A percentile compares a stretch with the other conserved stretches of the same genome.
phyloP scores from a whole-genome alignment of 495 filamentous ascomycete species.

The Pseudoneurospora amorphoporcata region DNA sequence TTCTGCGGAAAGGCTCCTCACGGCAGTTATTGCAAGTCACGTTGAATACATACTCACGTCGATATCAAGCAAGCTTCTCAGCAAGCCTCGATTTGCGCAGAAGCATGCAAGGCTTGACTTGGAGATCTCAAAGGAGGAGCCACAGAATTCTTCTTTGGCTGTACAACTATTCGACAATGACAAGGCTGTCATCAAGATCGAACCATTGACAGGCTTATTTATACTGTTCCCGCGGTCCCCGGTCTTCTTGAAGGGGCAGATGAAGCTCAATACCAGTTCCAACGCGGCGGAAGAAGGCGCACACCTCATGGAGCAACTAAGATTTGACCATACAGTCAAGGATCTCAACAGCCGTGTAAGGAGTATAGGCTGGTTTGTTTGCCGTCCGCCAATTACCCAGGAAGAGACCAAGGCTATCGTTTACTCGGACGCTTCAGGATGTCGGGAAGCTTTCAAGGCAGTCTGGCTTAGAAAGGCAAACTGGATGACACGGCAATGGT shows the following conservation, averaged over 20 bases:
- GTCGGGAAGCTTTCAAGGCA: constrained; percentile 43
- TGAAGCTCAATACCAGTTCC: constrained; percentile 39
- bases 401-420: constrained; percentile 54
- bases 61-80: constrained; percentile 46
- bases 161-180: constrained; percentile 55
- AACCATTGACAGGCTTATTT: constrained; percentile 55
- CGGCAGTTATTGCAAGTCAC: constrained; percentile 65
- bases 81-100: constrained; percentile 46
- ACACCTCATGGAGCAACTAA: constrained; percentile 42
- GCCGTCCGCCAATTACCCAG: constrained; percentile 41
- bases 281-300: constrained; percentile 46
- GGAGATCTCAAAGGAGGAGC: constrained; percentile 45
- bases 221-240: constrained; percentile 36
- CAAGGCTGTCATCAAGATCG: constrained; percentile 51
- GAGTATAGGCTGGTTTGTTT: constrained; percentile 50
- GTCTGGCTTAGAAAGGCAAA: constrained; percentile 52
- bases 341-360: constrained; percentile 51
- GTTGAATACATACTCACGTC: constrained; percentile 52
- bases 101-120: constrained; percentile 44
- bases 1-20: constrained; percentile 62
- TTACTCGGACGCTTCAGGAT: constrained; percentile 21
- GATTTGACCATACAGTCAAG: constrained; percentile 47
- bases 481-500: constrained; percentile 55
- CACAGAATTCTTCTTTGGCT: constrained; percentile 53
- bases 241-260: constrained; percentile 32